Evolutionary conservation across 140 eudicot species (phyloP), one percentile per base, ranked within the genome.

Genomic region (Ambrosia hybrid): DNA sequence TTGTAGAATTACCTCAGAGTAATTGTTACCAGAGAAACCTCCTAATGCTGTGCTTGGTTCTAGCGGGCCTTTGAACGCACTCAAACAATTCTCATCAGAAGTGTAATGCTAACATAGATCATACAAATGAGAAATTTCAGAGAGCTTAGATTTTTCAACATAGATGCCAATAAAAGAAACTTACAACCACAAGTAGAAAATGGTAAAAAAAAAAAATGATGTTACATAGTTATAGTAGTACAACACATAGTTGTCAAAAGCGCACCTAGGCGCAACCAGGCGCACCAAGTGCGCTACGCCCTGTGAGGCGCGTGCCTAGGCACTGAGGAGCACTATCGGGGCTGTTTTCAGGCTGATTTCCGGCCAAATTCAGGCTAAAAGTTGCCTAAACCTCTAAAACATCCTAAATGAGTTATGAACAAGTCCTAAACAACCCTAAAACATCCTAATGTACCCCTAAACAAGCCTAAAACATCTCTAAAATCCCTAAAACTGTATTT

Each of bases 11-110:
- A 95, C 99, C 99, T 91, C 97, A 26, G 92, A 76, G 85, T 81
- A 95, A 78, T 91, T 95, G 84, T 83, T 86, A 14, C 96, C 92
- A 17, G 97, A 83, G 80, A 86, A 95, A 73, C 99, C 99, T 75
- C 99, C 99, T 65, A 95, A 80, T 2, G 97, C 85, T 21, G 99
- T 95, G 86, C 89, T 91, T 71, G 99, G 99, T 82, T 95, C 99
- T 68, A 95, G 88, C 57, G 99, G 99, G 30, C 90, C 99, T 85
- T 88, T 86, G 71, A 91, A 95, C 45, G 96, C 99, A 77, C 97
- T 91, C 85, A 85, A 48, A 71, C 99, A 95, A n/a, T 83, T 51
- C 55, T 82, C 91, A 64, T 88, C 95, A 59, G 99, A 83, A 43
- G 85, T 72, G 84, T 75, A 95, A 67, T 91, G 97, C 99, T 95